Conservation (phyloP, 495 filamentous ascomycete species). For the Barbatosphaeria neglecta region DNA sequence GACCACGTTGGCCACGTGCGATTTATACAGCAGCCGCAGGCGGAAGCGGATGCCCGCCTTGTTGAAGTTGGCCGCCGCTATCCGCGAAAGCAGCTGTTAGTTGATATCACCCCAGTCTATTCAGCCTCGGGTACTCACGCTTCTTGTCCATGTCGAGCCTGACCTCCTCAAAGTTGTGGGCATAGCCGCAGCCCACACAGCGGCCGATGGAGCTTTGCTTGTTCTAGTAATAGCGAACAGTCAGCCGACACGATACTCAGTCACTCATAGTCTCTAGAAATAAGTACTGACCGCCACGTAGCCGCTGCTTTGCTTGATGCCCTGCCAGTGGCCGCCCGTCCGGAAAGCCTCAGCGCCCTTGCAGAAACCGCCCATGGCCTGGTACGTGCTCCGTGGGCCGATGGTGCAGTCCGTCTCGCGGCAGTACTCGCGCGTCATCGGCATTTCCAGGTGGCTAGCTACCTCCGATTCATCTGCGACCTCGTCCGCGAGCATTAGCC, state of each 20-base stretch:
- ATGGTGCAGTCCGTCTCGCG: slow-evolving; percentile 10
- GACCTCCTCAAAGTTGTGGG: slow-evolving; percentile 18
- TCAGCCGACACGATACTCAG: too few relatives aligned
- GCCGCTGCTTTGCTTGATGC: slow-evolving; percentile 8
- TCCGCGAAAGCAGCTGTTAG: neutral
- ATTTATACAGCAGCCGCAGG: slow-evolving; percentile 26
- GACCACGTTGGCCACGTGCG: slow-evolving; percentile 14
- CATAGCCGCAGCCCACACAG: slow-evolving; percentile 22
- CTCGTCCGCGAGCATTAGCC: slow-evolving; percentile 7
- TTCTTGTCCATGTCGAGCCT: slow-evolving; percentile 15
- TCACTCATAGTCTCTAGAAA: too few relatives aligned
- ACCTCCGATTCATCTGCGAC: neutral
- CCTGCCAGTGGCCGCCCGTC: slow-evolving; percentile 10
- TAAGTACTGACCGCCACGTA: slow-evolving; percentile 2
- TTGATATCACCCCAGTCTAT: neutral
- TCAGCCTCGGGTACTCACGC: slow-evolving; percentile 8
- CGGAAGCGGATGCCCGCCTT: slow-evolving; percentile 17
- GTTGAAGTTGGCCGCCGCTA: slow-evolving; percentile 14
- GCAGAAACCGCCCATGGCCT: slow-evolving; percentile 13
- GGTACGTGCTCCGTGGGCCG: slow-evolving; percentile 9
- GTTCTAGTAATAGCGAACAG: slow-evolving; percentile 5
- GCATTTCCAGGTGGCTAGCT: neutral
- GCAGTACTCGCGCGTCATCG: neutral
- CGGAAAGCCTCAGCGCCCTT: slow-evolving; percentile 11
- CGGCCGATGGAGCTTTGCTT: slow-evolving; percentile 10